Evolutionary conservation across 2,329 filamentous ascomycete genomes (phyloP), one percentile per base, ranked within the genome.

Genomic region (Aspergillus fijiensis): DNA sequence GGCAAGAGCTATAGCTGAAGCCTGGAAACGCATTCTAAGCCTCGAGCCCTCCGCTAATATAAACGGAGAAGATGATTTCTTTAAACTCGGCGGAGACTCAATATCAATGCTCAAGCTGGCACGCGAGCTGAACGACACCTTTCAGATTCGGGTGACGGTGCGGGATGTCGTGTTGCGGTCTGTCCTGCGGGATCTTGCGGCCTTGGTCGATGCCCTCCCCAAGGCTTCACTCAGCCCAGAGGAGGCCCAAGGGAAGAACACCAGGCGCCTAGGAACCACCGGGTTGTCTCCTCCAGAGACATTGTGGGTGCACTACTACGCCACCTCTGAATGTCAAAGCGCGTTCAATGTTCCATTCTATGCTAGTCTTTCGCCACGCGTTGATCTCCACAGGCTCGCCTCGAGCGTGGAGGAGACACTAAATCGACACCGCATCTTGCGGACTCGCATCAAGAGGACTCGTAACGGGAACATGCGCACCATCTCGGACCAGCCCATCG

Each of bases 21-120:
- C 11, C 4, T 63, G 58, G 55, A 25, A n/a, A 16, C 47, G 58
- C 11, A 29, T 63, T 12, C 51, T 60, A 12, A n/a, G 29, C 12
- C 19, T 58, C 16, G 51, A 55, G 16, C 23, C 25, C 14, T 42
- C 29, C 4, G 19, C 49, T 14, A 53, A 56, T 45, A 50, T 50
- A n/a, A 29, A 57, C 3, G 39, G 31, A 5, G 52, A 55, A 23
- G 33, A 35, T 35, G 58, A 52, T 35, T 67, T 67, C 39, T 47
- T 56, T 31, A 48, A 29, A 11, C 58, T 67, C 9, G 65, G 65
- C 3, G 65, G 63, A 2, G 55, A 67, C 49, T 67, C 65, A 2
- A 21, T 67, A 7, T 25, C 61, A 12, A 63, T 65, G 52, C 55
- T 67, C 16, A 55, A 54, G n/a, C 49, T 59, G 42, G 62, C 47